phyloP scores from a whole-genome alignment of 2,329 filamentous ascomycete genomes.

The Emmonsia crescens region DNA sequence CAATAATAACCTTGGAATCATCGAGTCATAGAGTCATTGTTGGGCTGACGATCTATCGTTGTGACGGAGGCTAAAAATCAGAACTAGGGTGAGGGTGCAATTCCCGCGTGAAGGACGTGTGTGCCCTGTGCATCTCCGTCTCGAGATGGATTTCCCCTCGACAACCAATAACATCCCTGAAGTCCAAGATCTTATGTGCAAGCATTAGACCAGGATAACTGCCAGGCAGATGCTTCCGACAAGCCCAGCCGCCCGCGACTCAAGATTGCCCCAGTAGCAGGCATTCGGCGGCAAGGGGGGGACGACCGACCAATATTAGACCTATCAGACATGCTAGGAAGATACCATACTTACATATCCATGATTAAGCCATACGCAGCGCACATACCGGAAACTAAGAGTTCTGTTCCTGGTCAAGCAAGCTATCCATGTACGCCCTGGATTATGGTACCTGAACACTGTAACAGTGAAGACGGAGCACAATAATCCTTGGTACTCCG shows the following conservation, averaged over 20 bases:
- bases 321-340: too few relatives aligned
- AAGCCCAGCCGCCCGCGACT: neutral
- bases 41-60: neutral
- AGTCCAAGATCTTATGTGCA: neutral
- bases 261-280: neutral
- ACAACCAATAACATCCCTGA: neutral
- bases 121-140: neutral
- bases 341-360: neutral
- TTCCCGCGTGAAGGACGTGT: neutral
- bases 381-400: neutral
- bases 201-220: neutral
- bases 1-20: too few relatives aligned
- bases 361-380: neutral
- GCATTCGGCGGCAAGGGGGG: neutral
- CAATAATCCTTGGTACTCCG: neutral
- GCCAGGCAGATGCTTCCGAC: neutral
- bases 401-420: neutral
- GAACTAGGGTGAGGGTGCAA: neutral
- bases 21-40: neutral
- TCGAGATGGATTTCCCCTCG: neutral
- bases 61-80: neutral
- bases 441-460: neutral
- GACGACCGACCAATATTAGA: neutral
- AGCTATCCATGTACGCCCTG: neutral
- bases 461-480: neutral